Conservation (phyloP, 2,329 filamentous ascomycete species). For the Claviceps paspali region DNA sequence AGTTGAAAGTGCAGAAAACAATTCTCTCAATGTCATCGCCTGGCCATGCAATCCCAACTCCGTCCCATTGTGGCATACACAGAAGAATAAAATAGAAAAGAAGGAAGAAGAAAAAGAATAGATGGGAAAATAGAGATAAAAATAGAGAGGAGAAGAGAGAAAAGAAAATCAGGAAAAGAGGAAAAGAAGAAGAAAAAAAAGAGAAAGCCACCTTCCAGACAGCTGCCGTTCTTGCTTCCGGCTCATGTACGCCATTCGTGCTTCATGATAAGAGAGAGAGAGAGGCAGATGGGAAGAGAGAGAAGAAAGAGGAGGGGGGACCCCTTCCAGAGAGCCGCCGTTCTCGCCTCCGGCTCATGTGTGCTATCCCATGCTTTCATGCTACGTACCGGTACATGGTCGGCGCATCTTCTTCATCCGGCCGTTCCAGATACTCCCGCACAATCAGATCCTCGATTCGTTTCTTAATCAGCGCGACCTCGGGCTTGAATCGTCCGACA, state of each 20-base stretch:
- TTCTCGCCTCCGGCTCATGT: background rate
- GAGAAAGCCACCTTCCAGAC: too few relatives aligned
- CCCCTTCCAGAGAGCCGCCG: too few relatives aligned
- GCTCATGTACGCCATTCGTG: too few relatives aligned
- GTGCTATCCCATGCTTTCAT: constrained; percentile 27
- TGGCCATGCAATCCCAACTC: constrained; percentile 1
- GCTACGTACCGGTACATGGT: constrained; percentile 60
- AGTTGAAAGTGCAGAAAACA: too few relatives aligned
- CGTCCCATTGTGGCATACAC: too few relatives aligned
- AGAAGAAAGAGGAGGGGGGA: too few relatives aligned
- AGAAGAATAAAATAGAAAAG: too few relatives aligned
- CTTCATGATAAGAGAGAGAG: background rate
- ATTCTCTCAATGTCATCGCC: background rate
- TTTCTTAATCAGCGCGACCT: constrained; percentile 64
- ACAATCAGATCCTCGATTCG: constrained; percentile 66
- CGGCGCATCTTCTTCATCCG: constrained; percentile 46
- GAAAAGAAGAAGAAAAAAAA: too few relatives aligned
- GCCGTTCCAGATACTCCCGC: constrained; percentile 61
- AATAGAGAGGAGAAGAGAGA: too few relatives aligned
- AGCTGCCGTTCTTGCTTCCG: too few relatives aligned
- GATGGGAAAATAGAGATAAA: too few relatives aligned
- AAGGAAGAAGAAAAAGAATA: background rate
- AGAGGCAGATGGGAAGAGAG: background rate
- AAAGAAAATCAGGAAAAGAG: too few relatives aligned
- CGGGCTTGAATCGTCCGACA: constrained; percentile 54